Evolutionary conservation across 306 rosid genomes (phyloP).

Genomic region (Boehmeria nivea): DNA sequence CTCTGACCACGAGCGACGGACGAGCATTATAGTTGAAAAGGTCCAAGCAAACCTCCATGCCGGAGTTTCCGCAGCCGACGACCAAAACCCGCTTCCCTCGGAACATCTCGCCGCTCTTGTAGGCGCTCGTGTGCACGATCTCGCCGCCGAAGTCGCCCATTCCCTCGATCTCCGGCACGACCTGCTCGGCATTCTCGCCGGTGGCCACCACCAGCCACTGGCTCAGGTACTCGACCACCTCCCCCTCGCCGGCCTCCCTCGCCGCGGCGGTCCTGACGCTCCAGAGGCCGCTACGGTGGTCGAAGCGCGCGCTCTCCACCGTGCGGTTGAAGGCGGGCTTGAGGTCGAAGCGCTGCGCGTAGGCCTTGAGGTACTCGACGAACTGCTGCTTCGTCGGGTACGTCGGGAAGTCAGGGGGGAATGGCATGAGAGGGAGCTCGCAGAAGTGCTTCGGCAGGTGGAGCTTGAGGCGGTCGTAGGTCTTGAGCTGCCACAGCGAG

Average conservation of each 20-base stretch:
- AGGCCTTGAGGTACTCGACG: conserved; percentile 44
- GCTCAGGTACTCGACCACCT: conserved; percentile 37
- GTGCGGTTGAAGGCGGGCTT: conserved; percentile 43
- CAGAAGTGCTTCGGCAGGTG: conserved; percentile 93
- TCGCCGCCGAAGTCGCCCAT: conserved; percentile 50
- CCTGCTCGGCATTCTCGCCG: conserved; percentile 80
- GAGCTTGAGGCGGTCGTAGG: conserved; percentile 83
- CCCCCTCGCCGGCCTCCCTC: conserved; percentile 9
- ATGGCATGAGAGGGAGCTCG: conserved; percentile 69
- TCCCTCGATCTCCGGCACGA: conserved; percentile 65
- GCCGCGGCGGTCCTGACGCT: conserved; percentile 43
- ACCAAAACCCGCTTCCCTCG: conserved; percentile 75
- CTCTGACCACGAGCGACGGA: conserved; percentile 76
- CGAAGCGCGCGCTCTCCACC: conserved; percentile 57
- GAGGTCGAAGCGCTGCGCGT: conserved; percentile 49
- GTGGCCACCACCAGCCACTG: conserved; percentile 78
- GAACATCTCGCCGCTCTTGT: conserved; percentile 62
- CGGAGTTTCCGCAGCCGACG: conserved; percentile 94
- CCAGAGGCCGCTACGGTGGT: conserved; percentile 40
- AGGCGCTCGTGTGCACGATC: conserved; percentile 58
- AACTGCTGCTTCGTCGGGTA: conserved; percentile 87
- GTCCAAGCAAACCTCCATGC: conserved; percentile 93
- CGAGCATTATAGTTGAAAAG: conserved; percentile 72
- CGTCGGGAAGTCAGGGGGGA: conserved; percentile 65
- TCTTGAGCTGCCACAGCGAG: conserved; percentile 78